Evolutionary conservation across 1,284 basidiomycete genomes (phyloP), one percentile per base, ranked within the genome.

Genomic region (Fomitopsis pinicola): DNA sequence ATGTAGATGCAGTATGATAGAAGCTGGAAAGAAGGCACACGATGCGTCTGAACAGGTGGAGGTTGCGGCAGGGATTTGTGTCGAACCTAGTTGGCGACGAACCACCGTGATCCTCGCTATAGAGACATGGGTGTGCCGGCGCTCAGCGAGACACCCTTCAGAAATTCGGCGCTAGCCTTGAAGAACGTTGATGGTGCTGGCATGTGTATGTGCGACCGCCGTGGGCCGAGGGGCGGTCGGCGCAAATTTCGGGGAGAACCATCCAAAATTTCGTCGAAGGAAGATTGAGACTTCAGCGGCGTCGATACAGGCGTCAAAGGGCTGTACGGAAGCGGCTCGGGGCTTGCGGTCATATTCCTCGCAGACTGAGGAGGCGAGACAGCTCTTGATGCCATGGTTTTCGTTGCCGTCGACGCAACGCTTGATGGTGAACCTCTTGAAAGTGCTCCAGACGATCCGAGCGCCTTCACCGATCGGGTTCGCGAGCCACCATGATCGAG

Each of bases 161-260:
- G 71, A 57, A 86, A 65, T n/a, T 78, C 78, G 60, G 83, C 79
- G 17, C 71, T 67, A 2, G 67, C 68, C 42, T 58, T 57, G n/a
- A 61, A 22, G 52, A 61, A 61, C 46, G 60, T 44, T 15, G 30
- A 46, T 10, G 60, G 60, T 2, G 55, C 60, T 5, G 50, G 60
- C 1, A 61, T n/a, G 28, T 56, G 30, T 0, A 61, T 14, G 17
- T 52, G 42, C 2, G 48, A 36, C 38, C 60, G 55, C 15, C 56
- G 55, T 17, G 35, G 50, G 22, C 14, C 26, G 4, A 9, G 19
- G 12, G 46, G n/a, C 9, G 42, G 36, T 35, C 58, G 19, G 15
- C 52, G 36, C 42, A 15, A 19, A 3, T 38, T 33, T 7, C 33
- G 35, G 28, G 22, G n/a, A 14, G 40, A 15, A n/a, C 42, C 8